Base-by-base conservation (phyloP, 1,139 yeast genomes). In the Yamadazyma epiphylla region DNA sequence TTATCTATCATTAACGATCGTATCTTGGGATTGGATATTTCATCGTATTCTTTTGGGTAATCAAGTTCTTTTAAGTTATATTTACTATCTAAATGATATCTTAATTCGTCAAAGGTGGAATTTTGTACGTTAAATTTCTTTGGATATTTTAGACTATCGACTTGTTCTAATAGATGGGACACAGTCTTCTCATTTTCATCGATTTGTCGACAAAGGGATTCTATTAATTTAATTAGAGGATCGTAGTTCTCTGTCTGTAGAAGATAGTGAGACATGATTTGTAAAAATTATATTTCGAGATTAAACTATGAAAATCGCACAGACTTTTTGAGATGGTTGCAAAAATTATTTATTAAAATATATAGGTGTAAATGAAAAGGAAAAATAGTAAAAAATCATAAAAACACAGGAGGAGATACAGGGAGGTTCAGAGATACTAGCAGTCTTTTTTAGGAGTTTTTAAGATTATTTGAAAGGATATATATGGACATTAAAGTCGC, bases 231-330 rank as follows among this genome's bases (percentile, higher is more conserved):
- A 1, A 51, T 23, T 13, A 65, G 43, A 4, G 70, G 69, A 25
- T 53, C 54, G 26, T 55, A 48, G 35, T 60, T 63, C 35, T 66
- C 73, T 5, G 68, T 64, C 32, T 61, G 64, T 20, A 64, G 48
- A 26, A 61, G 46, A 30, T 52, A 60, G 31, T 50, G 20, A 17
- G 20, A 17, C 20, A 17, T 17, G 9, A 10, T 7, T 17, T 7
- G 20, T 7, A 17, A 17, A 17, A 44, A 30, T 41, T 36, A 15
- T 30, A n/a, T n/a, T n/a, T n/a, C n/a, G n/a, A n/a, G n/a, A n/a
- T n/a, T n/a, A n/a, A n/a, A n/a, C n/a, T n/a, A n/a, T n/a, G n/a
- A n/a, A n/a, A n/a, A n/a, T n/a, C n/a, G n/a, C n/a, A n/a, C n/a
- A n/a, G n/a, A n/a, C n/a, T n/a, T n/a, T n/a, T n/a, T n/a, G n/a